Base-by-base conservation (phyloP, 2,329 filamentous ascomycete genomes). In the Balansia obtecta region DNA sequence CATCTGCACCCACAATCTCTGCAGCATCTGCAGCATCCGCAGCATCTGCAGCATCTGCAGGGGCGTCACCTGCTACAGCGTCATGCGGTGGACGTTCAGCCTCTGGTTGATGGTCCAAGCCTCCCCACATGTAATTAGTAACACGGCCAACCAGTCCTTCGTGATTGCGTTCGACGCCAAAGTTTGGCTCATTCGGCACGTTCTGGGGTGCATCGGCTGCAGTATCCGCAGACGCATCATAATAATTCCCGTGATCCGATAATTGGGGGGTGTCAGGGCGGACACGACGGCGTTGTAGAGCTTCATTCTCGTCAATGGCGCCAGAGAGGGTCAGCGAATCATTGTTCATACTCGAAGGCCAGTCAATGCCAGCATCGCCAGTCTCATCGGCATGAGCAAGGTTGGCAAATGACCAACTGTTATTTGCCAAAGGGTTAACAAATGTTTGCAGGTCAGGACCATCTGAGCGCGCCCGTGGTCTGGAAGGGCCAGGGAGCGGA, bases 101-200 rank as follows among this genome's bases (percentile, higher is more conserved):
- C 12, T 58, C 61, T 9, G 61, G 61, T 22, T 54, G 56, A 8
- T 65, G 59, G 33, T 76, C 72, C 5, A 82, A 66, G 38, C 75
- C 74, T 9, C 74, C 75, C 77, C 78, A 83, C 71, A 84, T 77
- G 58, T 82, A 83, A 53, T 82, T 71, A 1, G 77, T 72, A 12
- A 83, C 55, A 32, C 61, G 57, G 20, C 55, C 58, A 13, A 64
- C 60, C 27, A 67, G 50, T 20, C 63, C 62, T 45, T 32, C 53
- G 27, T 53, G 55, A 16, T 59, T 55, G 7, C 41, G 43, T 9
- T 48, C 55, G 41, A 54, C 55, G 7, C 51, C 55, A 11, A 42
- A 49, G 33, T 49, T 40, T 7, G 50, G 46, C 20, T 54, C 52
- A 10, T 51, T 49, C 5, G 15, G 46, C 2, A 48, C 32, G 12